Percentiles rank a stretch among this genome's conserved stretches.
These are phyloP conservation scores for Perilla frutescens DNA, from an alignment of 257 asterid genomes.

Conservation along the genomic window DNA sequence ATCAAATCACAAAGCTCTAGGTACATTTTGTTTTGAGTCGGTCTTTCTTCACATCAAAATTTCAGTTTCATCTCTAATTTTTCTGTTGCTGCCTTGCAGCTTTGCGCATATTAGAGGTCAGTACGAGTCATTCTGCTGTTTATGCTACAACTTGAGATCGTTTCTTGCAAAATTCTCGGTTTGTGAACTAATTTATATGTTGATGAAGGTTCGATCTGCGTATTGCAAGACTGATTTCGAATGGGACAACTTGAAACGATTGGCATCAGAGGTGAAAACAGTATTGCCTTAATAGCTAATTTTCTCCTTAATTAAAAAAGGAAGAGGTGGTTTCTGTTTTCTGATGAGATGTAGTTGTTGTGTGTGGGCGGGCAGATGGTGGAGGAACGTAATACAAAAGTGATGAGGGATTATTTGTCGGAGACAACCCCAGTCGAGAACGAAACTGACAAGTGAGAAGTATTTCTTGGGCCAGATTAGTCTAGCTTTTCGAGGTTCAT, in stretches of 20 bases:
- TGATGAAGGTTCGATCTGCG: slow-evolving; percentile 80
- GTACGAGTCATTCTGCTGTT: slow-evolving; percentile 22
- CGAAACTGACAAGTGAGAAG: slow-evolving; percentile 38
- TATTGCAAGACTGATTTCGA: slow-evolving; percentile 83
- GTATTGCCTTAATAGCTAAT: no score
- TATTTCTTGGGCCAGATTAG: no score
- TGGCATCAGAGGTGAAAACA: slow-evolving; percentile 60
- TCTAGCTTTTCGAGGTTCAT: no score
- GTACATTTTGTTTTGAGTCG: slow-evolving; percentile 34
- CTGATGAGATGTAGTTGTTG: not conserved
- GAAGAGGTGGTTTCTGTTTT: not conserved
- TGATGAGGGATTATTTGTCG: slow-evolving; percentile 80
- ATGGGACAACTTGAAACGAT: slow-evolving; percentile 82
- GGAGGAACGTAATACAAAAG: slow-evolving; percentile 67
- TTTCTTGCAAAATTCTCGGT: not conserved
- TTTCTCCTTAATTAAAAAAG: no score
- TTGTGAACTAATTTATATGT: slow-evolving; percentile 1
- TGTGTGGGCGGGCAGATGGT: slow-evolving; percentile 67
- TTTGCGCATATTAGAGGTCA: slow-evolving; percentile 81
- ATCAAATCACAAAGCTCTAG: slow-evolving; percentile 63
- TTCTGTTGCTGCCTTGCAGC: slow-evolving; percentile 49
- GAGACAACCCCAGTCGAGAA: slow-evolving; percentile 60
- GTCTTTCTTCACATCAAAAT: no score
- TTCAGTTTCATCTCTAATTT: no score
- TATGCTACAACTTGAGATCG: not conserved